Base-by-base conservation (phyloP, 345 rosid genomes). In the Salix caprea region DNA sequence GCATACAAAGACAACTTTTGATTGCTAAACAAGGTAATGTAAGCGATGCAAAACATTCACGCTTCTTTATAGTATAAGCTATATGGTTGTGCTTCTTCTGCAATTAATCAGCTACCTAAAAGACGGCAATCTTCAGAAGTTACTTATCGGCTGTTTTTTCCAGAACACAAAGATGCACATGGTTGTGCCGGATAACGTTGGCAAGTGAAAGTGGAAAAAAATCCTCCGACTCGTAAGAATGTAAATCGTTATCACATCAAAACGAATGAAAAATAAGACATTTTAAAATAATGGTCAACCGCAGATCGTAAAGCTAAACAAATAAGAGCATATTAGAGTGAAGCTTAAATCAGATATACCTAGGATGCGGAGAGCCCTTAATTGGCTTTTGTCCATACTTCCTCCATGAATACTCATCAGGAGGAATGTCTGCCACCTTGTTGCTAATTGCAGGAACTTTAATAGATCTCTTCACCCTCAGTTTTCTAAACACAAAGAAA, bases 331-430 rank as follows among this genome's bases (percentile, higher is more conserved):
- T n/a, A 9, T 11, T 8, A 30, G 13, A 23, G 1, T 26, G 14
- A 64, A 64, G 23, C 56, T 32, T 32, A 5, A 44, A 30, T 58
- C 19, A 48, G 65, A 68, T n/a, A 39, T 86, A 89, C 97, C 97
- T 89, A 32, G 97, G 97, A 81, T 90, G 93, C 16, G 94, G 93
- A 80, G 97, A 89, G 21, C 94, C 94, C 73, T 92, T 92, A 34
- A 92, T 92, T 4, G 97, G 97, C 79, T 92, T 92, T 79, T 92
- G 97, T 19, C 97, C 97, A 62, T 92, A 92, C 74, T 92, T 92
- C 77, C 93, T 90, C 97, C 97, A 92, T 39, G 97, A 87, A 74
- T 85, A 90, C 82, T 92, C 97, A 84, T 92, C 97, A 19, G 93
- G 90, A 69, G 97, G 97, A 76, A 92, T 90, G 82, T 92, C 94